Evolutionary conservation across 2,329 filamentous ascomycete species (phyloP), one percentile per base, ranked within the genome.

Genomic region (Massarina eburnea): DNA sequence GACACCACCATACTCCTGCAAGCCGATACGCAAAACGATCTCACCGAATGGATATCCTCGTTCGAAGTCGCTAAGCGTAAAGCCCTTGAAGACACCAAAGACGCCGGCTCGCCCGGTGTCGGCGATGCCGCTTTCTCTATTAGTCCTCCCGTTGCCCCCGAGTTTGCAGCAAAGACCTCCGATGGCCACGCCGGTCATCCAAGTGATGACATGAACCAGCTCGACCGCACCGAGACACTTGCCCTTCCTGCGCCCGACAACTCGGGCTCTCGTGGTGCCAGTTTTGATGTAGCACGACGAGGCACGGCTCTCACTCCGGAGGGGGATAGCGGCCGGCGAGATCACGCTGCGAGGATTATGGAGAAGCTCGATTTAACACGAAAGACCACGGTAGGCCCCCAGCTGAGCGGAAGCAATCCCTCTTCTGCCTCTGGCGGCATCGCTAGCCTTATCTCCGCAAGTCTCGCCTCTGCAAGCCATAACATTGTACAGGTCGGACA

Each of bases 61-160:
- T 96, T 99, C 59, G 92, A 99, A 58, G 83, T 91, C 14, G 91
- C 92, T 42, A 99, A 99, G 73, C 89, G 91, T 58, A 90, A 87
- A 64, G 92, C 92, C 0, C 82, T 99, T 38, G 89, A 97, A 65
- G 86, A 83, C 54, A 74, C 76, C 12, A 81, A 77, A 51, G 78
- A 78, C 2, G 74, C 64, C 21, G 61, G 73, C 4, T 68, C 71
- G 14, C 71, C 71, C n/a, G 71, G 70, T 21, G 73, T 76, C 20
- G 73, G 78, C 34, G 81, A 84, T 58, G 85, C 91, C 42, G 94
- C 94, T 10, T 99, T 97, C 72, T 88, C 91, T 6, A 95, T 99
- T 55, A 94, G 88, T 3, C 88, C 91, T 8, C 89, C 94, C 12
- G 84, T 88, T 22, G 85, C 91, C 5, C 88, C 91, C 0, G 92